Conservation (phyloP, 129 eudicot species). For the Mikania micrantha region DNA sequence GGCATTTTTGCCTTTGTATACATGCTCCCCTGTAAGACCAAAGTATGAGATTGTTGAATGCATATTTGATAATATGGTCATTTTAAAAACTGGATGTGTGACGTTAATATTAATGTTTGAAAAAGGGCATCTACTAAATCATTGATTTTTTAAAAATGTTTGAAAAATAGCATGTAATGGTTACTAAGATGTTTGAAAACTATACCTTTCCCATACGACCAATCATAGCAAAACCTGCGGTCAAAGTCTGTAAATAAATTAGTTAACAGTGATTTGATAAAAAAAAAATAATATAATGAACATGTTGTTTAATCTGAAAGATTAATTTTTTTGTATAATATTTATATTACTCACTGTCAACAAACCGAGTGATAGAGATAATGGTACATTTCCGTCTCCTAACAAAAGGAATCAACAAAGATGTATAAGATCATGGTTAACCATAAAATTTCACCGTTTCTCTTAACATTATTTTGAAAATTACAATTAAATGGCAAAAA, state of each 20-base stretch:
- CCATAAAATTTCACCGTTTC: neutral
- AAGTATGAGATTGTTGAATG: slow-evolving; percentile 2
- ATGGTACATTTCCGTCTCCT: slow-evolving; percentile 93
- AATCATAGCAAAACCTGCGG: slow-evolving; percentile 95
- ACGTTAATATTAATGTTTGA: neutral
- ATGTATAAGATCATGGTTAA: slow-evolving; percentile 12
- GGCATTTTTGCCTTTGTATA: slow-evolving; percentile 85
- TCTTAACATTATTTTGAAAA: neutral
- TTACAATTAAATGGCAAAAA: neutral
- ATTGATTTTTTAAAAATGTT: neutral
- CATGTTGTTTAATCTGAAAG: slow-evolving; percentile 4
- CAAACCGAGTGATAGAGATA: slow-evolving; percentile 77
- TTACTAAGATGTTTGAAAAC: slow-evolving; percentile 8
- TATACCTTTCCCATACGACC: slow-evolving; percentile 95
- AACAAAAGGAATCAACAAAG: slow-evolving; percentile 15
- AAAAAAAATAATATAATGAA: neutral
- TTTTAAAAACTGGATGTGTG: neutral
- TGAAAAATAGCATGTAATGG: neutral
- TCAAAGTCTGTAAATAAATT: slow-evolving; percentile 60
- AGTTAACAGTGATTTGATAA: neutral
- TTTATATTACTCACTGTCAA: slow-evolving; percentile 91
- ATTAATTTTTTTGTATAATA: neutral
- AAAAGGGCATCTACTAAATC: neutral
- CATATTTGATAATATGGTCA: neutral
- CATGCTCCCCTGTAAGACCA: slow-evolving; percentile 51